phyloP scores from a whole-genome alignment of 306 rosid genomes.

The Inga laurina region DNA sequence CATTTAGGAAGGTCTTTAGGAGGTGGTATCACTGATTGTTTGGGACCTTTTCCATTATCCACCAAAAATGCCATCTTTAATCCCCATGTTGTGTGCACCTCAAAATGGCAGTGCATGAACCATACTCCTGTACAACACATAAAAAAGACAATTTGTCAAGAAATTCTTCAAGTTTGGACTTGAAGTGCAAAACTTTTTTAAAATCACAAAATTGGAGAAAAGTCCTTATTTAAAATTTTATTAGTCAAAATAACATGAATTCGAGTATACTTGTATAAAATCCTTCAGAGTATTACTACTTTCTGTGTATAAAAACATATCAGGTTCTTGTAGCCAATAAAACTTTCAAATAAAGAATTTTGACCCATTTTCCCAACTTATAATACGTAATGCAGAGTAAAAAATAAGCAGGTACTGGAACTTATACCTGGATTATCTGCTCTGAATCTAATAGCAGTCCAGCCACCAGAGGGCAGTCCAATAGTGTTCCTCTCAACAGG shows the following conservation, averaged over 20 bases:
- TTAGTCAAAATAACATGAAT: no score
- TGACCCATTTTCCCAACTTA: background rate
- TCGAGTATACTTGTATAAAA: background rate
- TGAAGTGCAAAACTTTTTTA: background rate
- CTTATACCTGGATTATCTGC: conserved; percentile 88
- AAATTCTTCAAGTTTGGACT: background rate
- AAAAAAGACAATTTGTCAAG: background rate
- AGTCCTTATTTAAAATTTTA: background rate
- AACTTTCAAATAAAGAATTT: no score
- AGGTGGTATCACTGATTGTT: conserved; percentile 68
- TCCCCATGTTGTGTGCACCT: conserved; percentile 94
- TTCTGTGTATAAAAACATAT: no score
- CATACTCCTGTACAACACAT: conserved; percentile 62
- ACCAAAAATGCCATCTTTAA: conserved; percentile 89
- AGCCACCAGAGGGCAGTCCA: conserved; percentile 80
- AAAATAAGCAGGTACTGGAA: background rate
- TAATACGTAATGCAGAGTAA: background rate
- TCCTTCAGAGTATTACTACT: background rate
- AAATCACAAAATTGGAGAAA: background rate
- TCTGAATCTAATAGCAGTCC: conserved; percentile 74
- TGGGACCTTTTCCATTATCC: conserved; percentile 82
- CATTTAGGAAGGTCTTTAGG: conserved; percentile 94
- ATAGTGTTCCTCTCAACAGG: conserved; percentile 87
- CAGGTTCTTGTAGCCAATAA: background rate
- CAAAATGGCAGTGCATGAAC: conserved; percentile 90